Conservation (phyloP, 805 yeast genomes). For the Saccharomycopsis schoenii region DNA sequence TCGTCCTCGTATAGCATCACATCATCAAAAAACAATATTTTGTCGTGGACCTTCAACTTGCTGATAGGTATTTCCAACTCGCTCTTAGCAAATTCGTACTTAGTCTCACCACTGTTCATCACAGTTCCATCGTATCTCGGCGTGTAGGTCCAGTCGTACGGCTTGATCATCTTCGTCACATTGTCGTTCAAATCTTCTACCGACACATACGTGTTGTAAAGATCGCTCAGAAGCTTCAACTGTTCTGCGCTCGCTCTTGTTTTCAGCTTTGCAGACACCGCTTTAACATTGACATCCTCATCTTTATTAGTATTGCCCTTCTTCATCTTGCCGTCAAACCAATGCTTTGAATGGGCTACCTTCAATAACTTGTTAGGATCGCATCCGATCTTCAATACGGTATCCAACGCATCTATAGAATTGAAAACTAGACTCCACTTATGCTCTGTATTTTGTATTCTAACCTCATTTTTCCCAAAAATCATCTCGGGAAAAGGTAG, state of each 20-base stretch:
- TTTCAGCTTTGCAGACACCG: slow-evolving; percentile 22
- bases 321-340: slow-evolving; percentile 43
- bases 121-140: slow-evolving; percentile 62
- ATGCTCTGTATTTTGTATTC: slow-evolving; percentile 33
- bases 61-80: slow-evolving; percentile 53
- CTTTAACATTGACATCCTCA: slow-evolving; percentile 8
- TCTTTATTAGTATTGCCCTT: slow-evolving; percentile 20
- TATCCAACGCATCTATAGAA: slow-evolving; percentile 63
- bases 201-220: slow-evolving; percentile 23
- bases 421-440: slow-evolving; percentile 52
- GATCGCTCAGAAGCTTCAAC: slow-evolving; percentile 12
- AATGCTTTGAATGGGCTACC: slow-evolving; percentile 81
- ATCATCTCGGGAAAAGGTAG: slow-evolving; percentile 97
- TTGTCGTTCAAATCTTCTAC: slow-evolving; percentile 26
- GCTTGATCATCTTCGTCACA: slow-evolving; percentile 55
- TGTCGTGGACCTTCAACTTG: slow-evolving; percentile 63
- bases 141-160: slow-evolving; percentile 96
- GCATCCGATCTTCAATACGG: slow-evolving; percentile 33
- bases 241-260: slow-evolving; percentile 14
- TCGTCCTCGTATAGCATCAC: slow-evolving; percentile 89
- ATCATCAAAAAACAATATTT: slow-evolving; percentile 83
- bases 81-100: slow-evolving; percentile 15
- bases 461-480: slow-evolving; percentile 72
- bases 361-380: slow-evolving; percentile 42
- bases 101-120: neutral